phyloP scores from a whole-genome alignment of 306 rosid species.

The Fragaria vesca region DNA sequence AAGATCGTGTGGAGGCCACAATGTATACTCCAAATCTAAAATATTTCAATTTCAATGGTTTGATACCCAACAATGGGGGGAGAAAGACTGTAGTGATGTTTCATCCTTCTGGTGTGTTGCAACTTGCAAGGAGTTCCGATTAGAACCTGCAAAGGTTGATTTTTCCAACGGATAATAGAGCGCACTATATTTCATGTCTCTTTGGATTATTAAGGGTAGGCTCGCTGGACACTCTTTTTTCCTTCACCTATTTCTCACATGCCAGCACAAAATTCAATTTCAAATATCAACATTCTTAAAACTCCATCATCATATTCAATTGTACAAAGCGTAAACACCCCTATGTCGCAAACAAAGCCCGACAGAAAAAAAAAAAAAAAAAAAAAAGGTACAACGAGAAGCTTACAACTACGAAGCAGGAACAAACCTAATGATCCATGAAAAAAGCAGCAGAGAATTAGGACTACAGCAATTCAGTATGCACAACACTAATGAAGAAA shows the following conservation, averaged over 20 bases:
- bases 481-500: slow-evolving; percentile 6
- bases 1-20: background rate
- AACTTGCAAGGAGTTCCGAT: background rate
- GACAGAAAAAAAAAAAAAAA: background rate
- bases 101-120: background rate
- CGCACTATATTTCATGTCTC: background rate
- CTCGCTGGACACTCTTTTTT: too few species aligned
- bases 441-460: background rate
- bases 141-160: too few species aligned
- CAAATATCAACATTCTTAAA: background rate
- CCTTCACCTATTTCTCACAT: too few species aligned
- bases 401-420: slow-evolving; percentile 3
- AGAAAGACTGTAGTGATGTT: too few species aligned
- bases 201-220: background rate
- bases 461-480: background rate
- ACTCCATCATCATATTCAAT: background rate
- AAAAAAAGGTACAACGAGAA: slow-evolving; percentile 18
- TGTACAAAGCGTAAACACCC: background rate
- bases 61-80: background rate
- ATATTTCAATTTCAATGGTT: background rate
- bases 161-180: background rate
- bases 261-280: background rate
- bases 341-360: background rate
- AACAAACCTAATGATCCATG: background rate
- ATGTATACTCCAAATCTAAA: background rate